phyloP scores from a whole-genome alignment of 345 rosid species.

The Garcia nutans region DNA sequence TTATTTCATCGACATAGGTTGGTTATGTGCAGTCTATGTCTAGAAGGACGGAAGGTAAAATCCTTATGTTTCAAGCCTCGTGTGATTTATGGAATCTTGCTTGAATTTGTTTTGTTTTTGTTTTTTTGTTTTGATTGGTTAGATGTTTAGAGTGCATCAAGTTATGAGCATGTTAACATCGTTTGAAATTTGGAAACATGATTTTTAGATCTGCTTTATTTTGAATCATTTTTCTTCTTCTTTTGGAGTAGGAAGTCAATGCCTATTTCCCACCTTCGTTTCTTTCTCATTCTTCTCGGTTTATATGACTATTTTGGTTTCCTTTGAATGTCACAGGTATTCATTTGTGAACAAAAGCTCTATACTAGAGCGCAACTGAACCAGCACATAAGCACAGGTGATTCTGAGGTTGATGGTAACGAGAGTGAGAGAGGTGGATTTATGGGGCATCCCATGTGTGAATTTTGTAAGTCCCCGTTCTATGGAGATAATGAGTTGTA shows the following conservation, averaged over 20 bases:
- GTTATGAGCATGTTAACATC: not conserved
- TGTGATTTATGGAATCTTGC: not conserved
- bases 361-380: conserved; percentile 77
- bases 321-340: conserved; percentile 49
- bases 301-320: conserved; percentile 8
- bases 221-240: not conserved
- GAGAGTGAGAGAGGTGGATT: conserved; percentile 98
- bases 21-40: conserved; percentile 84
- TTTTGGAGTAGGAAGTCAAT: not conserved
- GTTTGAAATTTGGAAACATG: not conserved
- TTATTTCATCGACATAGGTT: conserved; percentile 72
- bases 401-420: conserved; percentile 91
- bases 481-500: conserved; percentile 94
- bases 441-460: conserved; percentile 89
- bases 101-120: not conserved
- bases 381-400: conserved; percentile 83
- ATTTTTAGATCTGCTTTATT: not conserved
- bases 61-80: not conserved
- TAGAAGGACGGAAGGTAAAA: conserved; percentile 90
- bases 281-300: not conserved
- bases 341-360: conserved; percentile 89
- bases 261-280: not conserved
- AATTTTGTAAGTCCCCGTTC: conserved; percentile 79
- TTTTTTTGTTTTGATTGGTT: not conserved
- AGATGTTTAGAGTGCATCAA: not conserved